Evolutionary conservation across 768 basidiomycete species (phyloP).

Genomic region (Boletus insuetus): DNA sequence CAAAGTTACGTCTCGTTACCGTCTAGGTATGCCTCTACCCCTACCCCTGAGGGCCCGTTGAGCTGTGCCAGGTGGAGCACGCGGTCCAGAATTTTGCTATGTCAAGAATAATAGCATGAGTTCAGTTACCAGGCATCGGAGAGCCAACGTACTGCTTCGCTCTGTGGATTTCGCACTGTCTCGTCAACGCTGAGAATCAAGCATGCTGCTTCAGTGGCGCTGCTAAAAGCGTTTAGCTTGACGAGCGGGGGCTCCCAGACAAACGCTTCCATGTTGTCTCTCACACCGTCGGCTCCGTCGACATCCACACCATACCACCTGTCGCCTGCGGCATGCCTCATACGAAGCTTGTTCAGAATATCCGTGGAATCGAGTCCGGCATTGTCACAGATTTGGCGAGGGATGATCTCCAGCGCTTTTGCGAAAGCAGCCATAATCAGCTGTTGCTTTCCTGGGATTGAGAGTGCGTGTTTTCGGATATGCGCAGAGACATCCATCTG

Average conservation of each 20-base stretch:
- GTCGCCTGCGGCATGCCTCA: slow-evolving; percentile 89
- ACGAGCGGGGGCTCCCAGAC: slow-evolving; percentile 98
- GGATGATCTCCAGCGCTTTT: slow-evolving; percentile 95
- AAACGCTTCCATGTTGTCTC: slow-evolving; percentile 96
- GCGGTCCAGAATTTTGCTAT: slow-evolving; percentile 81
- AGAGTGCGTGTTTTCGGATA: slow-evolving; percentile 85
- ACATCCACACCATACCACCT: slow-evolving; percentile 95
- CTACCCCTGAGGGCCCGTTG: slow-evolving; percentile 83
- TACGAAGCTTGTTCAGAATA: slow-evolving; percentile 93
- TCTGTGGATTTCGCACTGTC: slow-evolving; percentile 94
- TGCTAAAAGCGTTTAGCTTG: slow-evolving; percentile 92
- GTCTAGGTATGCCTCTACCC: slow-evolving; percentile 78
- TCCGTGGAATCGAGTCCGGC: slow-evolving; percentile 98
- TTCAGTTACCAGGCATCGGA: slow-evolving; percentile 1
- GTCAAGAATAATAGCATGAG: slow-evolving; percentile 16
- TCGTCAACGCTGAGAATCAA: slow-evolving; percentile 96
- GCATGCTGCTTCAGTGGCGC: slow-evolving; percentile 95
- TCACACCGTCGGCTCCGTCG: slow-evolving; percentile 82
- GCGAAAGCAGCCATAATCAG: slow-evolving; percentile 94
- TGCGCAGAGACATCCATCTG: slow-evolving; percentile 98
- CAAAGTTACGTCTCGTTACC: slow-evolving; percentile 36
- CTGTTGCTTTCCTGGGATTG: slow-evolving; percentile 94
- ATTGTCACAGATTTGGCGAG: slow-evolving; percentile 97
- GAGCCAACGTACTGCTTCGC: slow-evolving; percentile 68
- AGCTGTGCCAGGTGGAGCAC: slow-evolving; percentile 88